Evolutionary conservation across 1,284 basidiomycete genomes (phyloP).

Genomic region (Puccinia sorghi): DNA sequence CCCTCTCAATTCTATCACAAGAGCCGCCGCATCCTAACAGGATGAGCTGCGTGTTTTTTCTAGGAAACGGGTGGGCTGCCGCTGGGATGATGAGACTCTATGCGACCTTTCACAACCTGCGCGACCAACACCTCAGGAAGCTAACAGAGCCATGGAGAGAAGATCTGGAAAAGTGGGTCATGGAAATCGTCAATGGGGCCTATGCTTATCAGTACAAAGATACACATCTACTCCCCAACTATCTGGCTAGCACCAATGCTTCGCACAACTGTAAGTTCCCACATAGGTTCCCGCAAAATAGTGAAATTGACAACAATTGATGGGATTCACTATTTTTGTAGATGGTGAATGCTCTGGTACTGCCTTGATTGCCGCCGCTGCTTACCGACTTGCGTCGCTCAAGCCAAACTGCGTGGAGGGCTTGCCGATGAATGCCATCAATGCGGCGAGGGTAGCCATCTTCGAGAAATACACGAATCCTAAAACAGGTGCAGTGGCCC

Average conservation of each 20-base stretch:
- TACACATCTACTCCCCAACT: constrained; percentile 33
- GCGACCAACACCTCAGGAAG: constrained; percentile 12
- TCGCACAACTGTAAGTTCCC: constrained; percentile 14
- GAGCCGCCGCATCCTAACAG: too few species aligned
- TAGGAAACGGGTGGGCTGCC: constrained; percentile 74
- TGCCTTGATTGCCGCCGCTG: constrained; percentile 39
- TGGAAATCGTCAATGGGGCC: constrained; percentile 40
- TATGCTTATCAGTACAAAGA: constrained; percentile 28
- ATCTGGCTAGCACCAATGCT: constrained; percentile 21
- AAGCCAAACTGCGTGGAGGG: neutral
- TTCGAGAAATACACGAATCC: constrained; percentile 15
- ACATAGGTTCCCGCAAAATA: neutral
- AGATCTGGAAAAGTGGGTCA: constrained; percentile 33
- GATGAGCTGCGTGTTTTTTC: neutral
- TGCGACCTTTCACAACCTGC: constrained; percentile 69
- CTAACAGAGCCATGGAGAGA: constrained; percentile 24
- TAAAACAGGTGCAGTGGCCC: constrained; percentile 28
- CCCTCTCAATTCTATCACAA: too few species aligned
- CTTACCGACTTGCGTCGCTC: constrained; percentile 34
- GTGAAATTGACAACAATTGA: neutral
- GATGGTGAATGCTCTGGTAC: constrained; percentile 44
- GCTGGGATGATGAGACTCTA: constrained; percentile 79
- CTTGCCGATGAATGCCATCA: constrained; percentile 31
- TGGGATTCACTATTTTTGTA: neutral
- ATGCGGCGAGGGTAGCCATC: constrained; percentile 8